Percentiles rank a stretch among this genome's conserved stretches.
Conservation (phyloP, 2,329 filamentous ascomycete genomes). For the Pestalotiopsis sp. region DNA sequence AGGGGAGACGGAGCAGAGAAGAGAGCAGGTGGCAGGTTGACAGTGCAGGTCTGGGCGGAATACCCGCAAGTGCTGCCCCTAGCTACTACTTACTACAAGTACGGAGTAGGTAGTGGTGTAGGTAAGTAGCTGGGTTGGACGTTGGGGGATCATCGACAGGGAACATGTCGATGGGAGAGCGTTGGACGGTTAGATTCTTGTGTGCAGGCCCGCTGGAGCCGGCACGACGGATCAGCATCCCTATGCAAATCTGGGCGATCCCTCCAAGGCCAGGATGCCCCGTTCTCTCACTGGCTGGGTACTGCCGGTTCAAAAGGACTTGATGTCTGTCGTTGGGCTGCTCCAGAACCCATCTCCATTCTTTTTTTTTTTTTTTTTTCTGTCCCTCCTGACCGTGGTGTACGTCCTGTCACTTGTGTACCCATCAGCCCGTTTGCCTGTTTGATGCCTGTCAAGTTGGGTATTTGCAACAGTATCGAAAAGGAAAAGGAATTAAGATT, state of each 20-base stretch:
- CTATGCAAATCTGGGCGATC: slow-evolving; percentile 6
- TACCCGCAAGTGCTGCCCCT: background rate
- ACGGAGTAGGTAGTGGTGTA: background rate
- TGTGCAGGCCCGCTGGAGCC: slow-evolving; percentile 12
- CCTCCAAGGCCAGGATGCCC: slow-evolving; percentile 5
- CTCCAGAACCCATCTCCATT: background rate
- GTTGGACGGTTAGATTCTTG: slow-evolving; percentile 11
- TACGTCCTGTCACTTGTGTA: background rate
- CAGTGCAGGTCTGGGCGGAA: slow-evolving; percentile 1
- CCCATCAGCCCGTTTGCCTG: background rate
- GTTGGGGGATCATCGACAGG: slow-evolving; percentile 27
- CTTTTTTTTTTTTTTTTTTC: background rate
- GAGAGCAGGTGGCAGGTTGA: background rate
- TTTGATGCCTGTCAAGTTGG: background rate
- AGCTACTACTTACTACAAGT: background rate
- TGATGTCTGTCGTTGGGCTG: background rate
- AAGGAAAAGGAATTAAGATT: background rate
- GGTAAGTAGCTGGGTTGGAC: slow-evolving; percentile 2
- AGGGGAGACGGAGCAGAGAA: background rate
- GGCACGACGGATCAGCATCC: slow-evolving; percentile 14
- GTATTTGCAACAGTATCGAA: background rate
- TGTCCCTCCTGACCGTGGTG: background rate
- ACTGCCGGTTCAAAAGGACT: background rate
- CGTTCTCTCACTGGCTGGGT: background rate
- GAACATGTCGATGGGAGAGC: slow-evolving; percentile 15